A percentile compares a stretch with the other conserved stretches of the same genome.
These are phyloP conservation scores for Mycena belliarum DNA, from an alignment of 768 basidiomycete genomes.

Conservation along the genomic window DNA sequence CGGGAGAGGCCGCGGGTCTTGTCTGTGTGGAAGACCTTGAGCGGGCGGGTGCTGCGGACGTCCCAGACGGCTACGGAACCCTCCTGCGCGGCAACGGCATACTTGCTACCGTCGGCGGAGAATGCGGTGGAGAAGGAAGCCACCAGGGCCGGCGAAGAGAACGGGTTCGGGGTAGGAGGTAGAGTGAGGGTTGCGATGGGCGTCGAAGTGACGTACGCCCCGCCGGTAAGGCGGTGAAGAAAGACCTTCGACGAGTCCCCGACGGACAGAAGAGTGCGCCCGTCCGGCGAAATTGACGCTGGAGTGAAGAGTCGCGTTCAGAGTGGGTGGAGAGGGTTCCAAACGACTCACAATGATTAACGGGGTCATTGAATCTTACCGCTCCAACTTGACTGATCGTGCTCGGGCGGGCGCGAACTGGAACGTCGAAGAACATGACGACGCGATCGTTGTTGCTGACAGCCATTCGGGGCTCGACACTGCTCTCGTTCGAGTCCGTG, in stretches of 20 bases:
- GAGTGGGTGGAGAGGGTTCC: background rate
- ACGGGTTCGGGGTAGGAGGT: slow-evolving; percentile 45
- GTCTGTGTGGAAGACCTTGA: slow-evolving; percentile 69
- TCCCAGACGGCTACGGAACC: slow-evolving; percentile 83
- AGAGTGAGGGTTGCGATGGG: slow-evolving; percentile 70
- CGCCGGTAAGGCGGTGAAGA: slow-evolving; percentile 75
- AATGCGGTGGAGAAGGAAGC: slow-evolving; percentile 85
- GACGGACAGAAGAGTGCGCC: slow-evolving; percentile 82
- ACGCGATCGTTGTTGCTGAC: slow-evolving; percentile 87
- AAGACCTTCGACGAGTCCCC: slow-evolving; percentile 89
- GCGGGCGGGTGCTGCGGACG: slow-evolving; percentile 68
- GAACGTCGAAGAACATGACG: slow-evolving; percentile 79
- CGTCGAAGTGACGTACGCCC: slow-evolving; percentile 58
- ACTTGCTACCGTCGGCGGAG: slow-evolving; percentile 73
- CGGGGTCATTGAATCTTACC: slow-evolving; percentile 62
- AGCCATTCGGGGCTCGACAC: slow-evolving; percentile 72
- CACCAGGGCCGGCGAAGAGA: slow-evolving; percentile 47
- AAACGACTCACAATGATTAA: slow-evolving; percentile 73
- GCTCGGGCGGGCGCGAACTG: slow-evolving; percentile 50
- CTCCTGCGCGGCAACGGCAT: slow-evolving; percentile 83
- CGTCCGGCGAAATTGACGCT: slow-evolving; percentile 92
- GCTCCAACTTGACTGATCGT: slow-evolving; percentile 52
- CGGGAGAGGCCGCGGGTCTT: slow-evolving; percentile 38
- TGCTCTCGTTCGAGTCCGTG: slow-evolving; percentile 60
- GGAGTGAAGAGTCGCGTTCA: slow-evolving; percentile 4